Conservation (phyloP, 495 filamentous ascomycete species). For the Penicillium bialowiezense region DNA sequence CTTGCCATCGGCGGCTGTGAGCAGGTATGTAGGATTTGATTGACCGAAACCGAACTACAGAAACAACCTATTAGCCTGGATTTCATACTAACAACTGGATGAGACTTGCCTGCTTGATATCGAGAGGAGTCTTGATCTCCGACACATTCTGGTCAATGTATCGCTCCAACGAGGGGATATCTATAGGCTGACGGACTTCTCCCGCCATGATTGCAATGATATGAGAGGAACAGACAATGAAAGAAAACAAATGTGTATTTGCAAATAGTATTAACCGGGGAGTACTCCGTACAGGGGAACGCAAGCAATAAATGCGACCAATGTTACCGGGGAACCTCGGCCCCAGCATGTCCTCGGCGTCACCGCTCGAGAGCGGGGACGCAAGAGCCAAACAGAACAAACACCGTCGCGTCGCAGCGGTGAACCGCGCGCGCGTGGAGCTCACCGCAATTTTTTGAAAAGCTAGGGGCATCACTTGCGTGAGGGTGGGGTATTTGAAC, state of each 20-base stretch:
- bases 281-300: not conserved
- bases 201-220: constrained; percentile 70
- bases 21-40: constrained; percentile 93
- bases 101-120: constrained; percentile 76
- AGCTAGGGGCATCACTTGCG: constrained; percentile 2
- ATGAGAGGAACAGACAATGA: not conserved
- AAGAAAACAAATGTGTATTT: not conserved
- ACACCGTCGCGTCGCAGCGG: constrained; percentile 31
- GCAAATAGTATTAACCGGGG: too few relatives aligned
- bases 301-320: constrained; percentile 4
- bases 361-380: constrained; percentile 6
- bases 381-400: constrained; percentile 5
- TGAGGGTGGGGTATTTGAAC: constrained; percentile 1
- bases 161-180: constrained; percentile 68
- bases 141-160: constrained; percentile 76
- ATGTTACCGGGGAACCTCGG: constrained; percentile 28
- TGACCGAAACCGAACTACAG: constrained; percentile 90
- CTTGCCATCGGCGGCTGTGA: constrained; percentile 63
- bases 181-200: constrained; percentile 81
- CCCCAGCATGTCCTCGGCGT: constrained; percentile 15
- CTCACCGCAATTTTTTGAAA: constrained; percentile 23
- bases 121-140: constrained; percentile 73
- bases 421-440: constrained; percentile 28
- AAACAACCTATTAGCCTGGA: not conserved
- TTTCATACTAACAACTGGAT: not conserved